A percentile compares a stretch with the other conserved stretches of the same genome.
phyloP scores from a whole-genome alignment of 1,284 basidiomycete genomes.

The Chiua sp. region DNA sequence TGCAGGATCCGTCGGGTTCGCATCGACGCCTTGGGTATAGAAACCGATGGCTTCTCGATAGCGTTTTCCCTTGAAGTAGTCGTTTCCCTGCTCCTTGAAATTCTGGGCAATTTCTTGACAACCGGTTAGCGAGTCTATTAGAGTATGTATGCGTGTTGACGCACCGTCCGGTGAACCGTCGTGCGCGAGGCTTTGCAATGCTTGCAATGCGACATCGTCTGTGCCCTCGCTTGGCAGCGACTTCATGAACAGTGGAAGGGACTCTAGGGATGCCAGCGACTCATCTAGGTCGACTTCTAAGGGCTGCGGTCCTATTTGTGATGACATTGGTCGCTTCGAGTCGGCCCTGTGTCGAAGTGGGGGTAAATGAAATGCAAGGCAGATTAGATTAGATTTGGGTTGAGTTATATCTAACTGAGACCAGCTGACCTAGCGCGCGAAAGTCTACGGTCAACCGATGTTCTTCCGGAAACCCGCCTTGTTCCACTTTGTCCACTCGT shows the following conservation, averaged over 20 bases:
- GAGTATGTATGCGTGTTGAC: slow-evolving; percentile 44
- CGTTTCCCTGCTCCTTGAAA: slow-evolving; percentile 96
- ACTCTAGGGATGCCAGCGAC: slow-evolving; percentile 58
- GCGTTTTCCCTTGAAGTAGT: slow-evolving; percentile 88
- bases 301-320: slow-evolving; percentile 41
- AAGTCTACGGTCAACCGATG: neutral
- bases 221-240: slow-evolving; percentile 74
- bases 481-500: neutral
- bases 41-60: slow-evolving; percentile 89
- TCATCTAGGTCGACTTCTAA: slow-evolving; percentile 45
- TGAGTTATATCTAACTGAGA: slow-evolving; percentile 15
- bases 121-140: slow-evolving; percentile 6
- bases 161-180: slow-evolving; percentile 94
- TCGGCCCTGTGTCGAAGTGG: neutral
- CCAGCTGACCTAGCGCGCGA: neutral
- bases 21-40: slow-evolving; percentile 90
- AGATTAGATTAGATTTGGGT: slow-evolving; percentile 26
- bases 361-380: neutral
- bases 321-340: slow-evolving; percentile 15
- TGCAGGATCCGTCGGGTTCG: slow-evolving; percentile 68
- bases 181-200: slow-evolving; percentile 85
- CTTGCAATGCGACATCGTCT: slow-evolving; percentile 74
- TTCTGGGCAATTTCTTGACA: slow-evolving; percentile 84
- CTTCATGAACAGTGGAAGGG: slow-evolving; percentile 92
- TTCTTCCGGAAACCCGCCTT: neutral